Conservation (phyloP, 805 yeast genomes). For the Ogataea paraovalis region DNA sequence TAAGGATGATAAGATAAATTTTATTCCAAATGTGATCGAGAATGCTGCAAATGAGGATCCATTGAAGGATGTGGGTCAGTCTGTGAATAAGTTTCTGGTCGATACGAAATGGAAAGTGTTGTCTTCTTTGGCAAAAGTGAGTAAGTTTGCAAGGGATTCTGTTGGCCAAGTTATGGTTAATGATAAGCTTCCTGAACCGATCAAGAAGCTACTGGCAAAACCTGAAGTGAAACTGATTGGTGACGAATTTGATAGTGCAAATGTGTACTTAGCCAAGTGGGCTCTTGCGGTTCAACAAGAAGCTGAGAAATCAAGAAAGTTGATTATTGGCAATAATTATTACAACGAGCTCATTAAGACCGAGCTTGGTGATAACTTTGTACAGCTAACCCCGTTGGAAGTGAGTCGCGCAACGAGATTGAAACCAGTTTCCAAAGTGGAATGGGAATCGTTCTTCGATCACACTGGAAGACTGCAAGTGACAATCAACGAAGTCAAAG, state of each 20-base stretch:
- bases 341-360: conserved; percentile 50
- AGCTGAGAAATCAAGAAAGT: conserved; percentile 59
- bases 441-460: conserved; percentile 87
- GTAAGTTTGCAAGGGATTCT: conserved; percentile 60
- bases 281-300: conserved; percentile 91
- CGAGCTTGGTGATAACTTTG: conserved; percentile 56
- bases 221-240: conserved; percentile 81
- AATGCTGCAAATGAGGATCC: conserved; percentile 31
- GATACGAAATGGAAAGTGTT: conserved; percentile 84
- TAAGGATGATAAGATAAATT: conserved; percentile 56
- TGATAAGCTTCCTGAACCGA: conserved; percentile 45
- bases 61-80: conserved; percentile 28
- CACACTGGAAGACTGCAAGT: conserved; percentile 65
- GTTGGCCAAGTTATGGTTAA: conserved; percentile 53
- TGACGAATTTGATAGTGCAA: conserved; percentile 89
- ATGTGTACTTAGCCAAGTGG: conserved; percentile 93
- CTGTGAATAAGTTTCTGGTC: conserved; percentile 48
- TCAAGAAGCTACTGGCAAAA: conserved; percentile 57
- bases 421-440: conserved; percentile 60
- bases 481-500: conserved; percentile 76
- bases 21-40: conserved; percentile 43
- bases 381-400: conserved; percentile 53
- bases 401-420: conserved; percentile 59
- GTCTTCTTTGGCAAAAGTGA: conserved; percentile 77
- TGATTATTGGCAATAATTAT: conserved; percentile 54